Base-by-base conservation (phyloP, 108 stramenopile genomes). In the Nitzschia inconspicua region DNA sequence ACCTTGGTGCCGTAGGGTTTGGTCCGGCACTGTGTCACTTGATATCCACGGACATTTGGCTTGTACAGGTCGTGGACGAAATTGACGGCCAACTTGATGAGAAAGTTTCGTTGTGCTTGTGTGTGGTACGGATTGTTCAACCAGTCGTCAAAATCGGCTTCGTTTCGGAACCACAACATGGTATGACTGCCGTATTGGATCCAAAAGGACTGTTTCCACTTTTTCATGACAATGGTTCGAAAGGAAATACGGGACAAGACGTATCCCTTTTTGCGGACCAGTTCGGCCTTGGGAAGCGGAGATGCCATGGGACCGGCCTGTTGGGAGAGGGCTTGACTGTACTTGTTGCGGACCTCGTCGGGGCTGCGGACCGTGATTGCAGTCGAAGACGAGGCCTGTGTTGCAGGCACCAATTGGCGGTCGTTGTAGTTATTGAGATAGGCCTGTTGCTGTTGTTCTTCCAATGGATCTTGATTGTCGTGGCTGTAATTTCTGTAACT, bases 201-300 rank as follows among this genome's bases (percentile, higher is more conserved):
- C 93, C 93, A 94, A 61, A 84, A 94, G 30, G 83, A 76, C 57
- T 94, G 89, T 50, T 94, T 94, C 93, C 93, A 94, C 53, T 91
- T 94, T 47, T 91, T 85, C 70, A 91, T 72, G 5, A 94, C 60
- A 55, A 94, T 88, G 6, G 93, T 94, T 4, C 93, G 84, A 56
- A 91, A 89, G 23, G 88, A 87, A 50, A 91, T 94, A 20, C 93
- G 75, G 4, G 87, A 78, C 23, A 94, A 57, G 29, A 91, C 84
- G 41, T 74, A 91, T 4, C 93, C 93, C n/a, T 69, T 65, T 47
- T 86, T 85, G 9, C 64, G 60, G 36, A 93, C 85, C 18, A 82
- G 58, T 23, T 79, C 72, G 6, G 73, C 72, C 72, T 78, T 68
- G 42, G 92, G 92, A 2, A 93, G 77, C 14, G 85, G 76, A 4